Conservation (phyloP, 1,139 yeast genomes). For the Barnettozyma hawaiiensis region DNA sequence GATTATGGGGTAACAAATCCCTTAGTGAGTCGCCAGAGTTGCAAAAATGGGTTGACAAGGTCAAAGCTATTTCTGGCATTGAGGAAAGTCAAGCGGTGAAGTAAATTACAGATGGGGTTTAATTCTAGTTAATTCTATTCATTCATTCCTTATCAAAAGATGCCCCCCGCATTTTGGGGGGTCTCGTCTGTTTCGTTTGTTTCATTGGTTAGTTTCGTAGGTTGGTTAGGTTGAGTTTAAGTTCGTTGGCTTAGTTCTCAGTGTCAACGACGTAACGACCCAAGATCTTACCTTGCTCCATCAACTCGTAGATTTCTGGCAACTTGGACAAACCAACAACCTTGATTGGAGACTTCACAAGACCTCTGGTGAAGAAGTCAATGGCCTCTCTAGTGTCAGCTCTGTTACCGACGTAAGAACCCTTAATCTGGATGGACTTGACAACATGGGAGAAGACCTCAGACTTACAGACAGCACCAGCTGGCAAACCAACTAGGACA, state of each 20-base stretch:
- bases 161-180: too few species aligned
- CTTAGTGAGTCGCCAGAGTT: constrained; percentile 38
- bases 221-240: too few species aligned
- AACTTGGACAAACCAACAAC: constrained; percentile 63
- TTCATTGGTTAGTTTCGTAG: too few species aligned
- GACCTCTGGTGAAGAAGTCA: constrained; percentile 67
- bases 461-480: constrained; percentile 59
- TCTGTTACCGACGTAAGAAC: constrained; percentile 78
- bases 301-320: constrained; percentile 55
- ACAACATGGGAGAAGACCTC: constrained; percentile 63
- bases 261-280: constrained; percentile 80
- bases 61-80: constrained; percentile 36
- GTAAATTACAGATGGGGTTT: not conserved
- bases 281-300: constrained; percentile 66
- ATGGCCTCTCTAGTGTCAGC: constrained; percentile 74
- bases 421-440: constrained; percentile 57
- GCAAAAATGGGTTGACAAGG: constrained; percentile 37
- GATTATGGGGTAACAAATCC: constrained; percentile 20
- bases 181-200: too few species aligned
- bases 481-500: constrained; percentile 72
- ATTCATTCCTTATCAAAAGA: not conserved
- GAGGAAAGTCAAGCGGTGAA: constrained; percentile 29
- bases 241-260: constrained; percentile 41
- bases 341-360: constrained; percentile 65
- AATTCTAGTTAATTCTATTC: not conserved